Conservation (phyloP, 345 rosid species). For the Cardamine occulta region DNA sequence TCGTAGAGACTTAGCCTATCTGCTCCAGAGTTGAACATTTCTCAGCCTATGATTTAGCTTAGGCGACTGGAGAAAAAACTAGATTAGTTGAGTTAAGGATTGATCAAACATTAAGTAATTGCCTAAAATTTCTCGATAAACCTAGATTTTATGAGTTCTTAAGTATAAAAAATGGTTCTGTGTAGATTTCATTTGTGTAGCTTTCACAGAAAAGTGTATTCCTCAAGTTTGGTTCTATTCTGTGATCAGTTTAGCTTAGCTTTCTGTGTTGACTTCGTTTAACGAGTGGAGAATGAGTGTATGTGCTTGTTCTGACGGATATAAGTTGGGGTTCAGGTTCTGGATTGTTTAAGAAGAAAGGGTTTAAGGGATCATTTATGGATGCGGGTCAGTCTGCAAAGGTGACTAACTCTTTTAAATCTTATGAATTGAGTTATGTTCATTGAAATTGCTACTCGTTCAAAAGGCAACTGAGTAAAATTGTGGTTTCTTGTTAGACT, state of each 20-base stretch:
- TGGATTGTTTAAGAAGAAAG: conserved; percentile 79
- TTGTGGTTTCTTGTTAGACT: conserved; percentile 25
- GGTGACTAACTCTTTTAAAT: conserved; percentile 45
- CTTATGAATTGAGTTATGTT: conserved; percentile 3
- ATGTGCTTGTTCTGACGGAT: conserved; percentile 1
- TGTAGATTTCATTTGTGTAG: conserved; percentile 11
- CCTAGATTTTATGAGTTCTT: not conserved
- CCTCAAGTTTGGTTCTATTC: not conserved
- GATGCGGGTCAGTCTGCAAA: conserved; percentile 91
- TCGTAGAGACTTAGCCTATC: not conserved
- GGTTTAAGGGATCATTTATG: conserved; percentile 76
- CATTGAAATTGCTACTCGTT: not conserved
- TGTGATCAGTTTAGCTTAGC: conserved; percentile 3
- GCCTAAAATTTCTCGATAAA: not conserved
- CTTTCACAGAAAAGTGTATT: not conserved
- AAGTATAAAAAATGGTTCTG: not conserved
- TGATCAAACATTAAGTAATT: not conserved
- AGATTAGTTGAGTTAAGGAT: conserved; percentile 9
- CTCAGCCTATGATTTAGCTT: not conserved
- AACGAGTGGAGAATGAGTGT: conserved; percentile 7
- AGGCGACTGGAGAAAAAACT: not conserved
- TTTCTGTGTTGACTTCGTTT: conserved; percentile 3
- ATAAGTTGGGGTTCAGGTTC: conserved; percentile 57
- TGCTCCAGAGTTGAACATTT: not conserved
- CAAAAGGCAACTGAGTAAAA: not conserved